Evolutionary conservation across 2,329 filamentous ascomycete genomes (phyloP).

Genomic region (Penicillium sp.): DNA sequence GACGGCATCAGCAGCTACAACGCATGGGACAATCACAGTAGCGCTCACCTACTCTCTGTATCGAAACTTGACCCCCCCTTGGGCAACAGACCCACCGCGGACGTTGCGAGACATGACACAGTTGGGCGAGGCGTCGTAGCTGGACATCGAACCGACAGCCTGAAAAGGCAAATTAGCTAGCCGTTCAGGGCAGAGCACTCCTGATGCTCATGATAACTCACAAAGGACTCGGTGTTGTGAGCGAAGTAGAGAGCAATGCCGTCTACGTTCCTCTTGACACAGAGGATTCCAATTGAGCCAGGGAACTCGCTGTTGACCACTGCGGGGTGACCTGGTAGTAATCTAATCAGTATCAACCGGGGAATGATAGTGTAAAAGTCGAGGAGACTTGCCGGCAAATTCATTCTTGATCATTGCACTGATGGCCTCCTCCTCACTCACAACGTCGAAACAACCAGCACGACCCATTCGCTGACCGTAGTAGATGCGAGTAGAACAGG

Average conservation of each 20-base stretch:
- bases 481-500: slow-evolving; percentile 84
- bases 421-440: slow-evolving; percentile 77
- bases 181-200: neutral
- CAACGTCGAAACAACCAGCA: slow-evolving; percentile 64
- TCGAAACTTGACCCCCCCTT: slow-evolving; percentile 43
- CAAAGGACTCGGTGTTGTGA: slow-evolving; percentile 89
- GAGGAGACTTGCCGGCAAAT: slow-evolving; percentile 68
- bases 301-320: slow-evolving; percentile 76
- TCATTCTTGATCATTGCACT: slow-evolving; percentile 79
- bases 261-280: slow-evolving; percentile 76
- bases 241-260: slow-evolving; percentile 88
- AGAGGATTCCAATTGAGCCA: slow-evolving; percentile 89
- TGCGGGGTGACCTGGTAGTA: slow-evolving; percentile 67
- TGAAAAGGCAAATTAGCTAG: slow-evolving; percentile 25
- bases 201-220: slow-evolving; percentile 31
- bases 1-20: neutral
- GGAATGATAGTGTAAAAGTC: neutral
- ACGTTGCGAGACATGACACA: slow-evolving; percentile 85
- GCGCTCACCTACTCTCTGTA: slow-evolving; percentile 26
- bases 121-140: slow-evolving; percentile 70
- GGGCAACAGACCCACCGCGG: slow-evolving; percentile 55
- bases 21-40: neutral
- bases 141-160: slow-evolving; percentile 86
- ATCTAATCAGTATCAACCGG: slow-evolving; percentile 2
- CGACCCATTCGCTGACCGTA: slow-evolving; percentile 63